Conservation (phyloP, 2,329 filamentous ascomycete species). For the Blastomyces gilchristii region DNA sequence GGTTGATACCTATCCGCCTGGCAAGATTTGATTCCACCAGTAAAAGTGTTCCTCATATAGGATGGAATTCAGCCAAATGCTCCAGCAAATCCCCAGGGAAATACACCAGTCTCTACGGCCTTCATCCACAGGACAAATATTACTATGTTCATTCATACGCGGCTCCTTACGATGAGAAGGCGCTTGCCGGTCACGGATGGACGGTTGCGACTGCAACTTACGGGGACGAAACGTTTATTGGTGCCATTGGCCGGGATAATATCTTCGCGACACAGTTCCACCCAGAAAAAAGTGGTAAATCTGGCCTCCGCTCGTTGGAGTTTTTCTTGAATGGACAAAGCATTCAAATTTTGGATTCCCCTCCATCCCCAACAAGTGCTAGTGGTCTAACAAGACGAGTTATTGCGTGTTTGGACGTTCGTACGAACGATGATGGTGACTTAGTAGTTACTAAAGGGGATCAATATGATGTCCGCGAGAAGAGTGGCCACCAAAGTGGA, state of each 20-base stretch:
- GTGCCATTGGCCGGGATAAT: conserved; percentile 76
- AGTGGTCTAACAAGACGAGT: conserved; percentile 83
- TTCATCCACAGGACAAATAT: conserved; percentile 79
- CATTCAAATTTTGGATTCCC: conserved; percentile 42
- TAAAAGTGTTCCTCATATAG: conserved; percentile 97
- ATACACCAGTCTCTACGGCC: conserved; percentile 59
- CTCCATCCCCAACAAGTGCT: conserved; percentile 11
- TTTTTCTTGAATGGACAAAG: conserved; percentile 72
- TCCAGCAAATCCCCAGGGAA: conserved; percentile 32
- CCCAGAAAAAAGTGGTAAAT: conserved; percentile 90
- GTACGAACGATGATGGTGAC: conserved; percentile 87
- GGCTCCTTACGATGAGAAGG: conserved; percentile 60
- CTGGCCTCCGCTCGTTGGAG: conserved; percentile 71
- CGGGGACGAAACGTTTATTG: conserved; percentile 79
- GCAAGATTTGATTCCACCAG: conserved; percentile 63
- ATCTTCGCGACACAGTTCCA: conserved; percentile 92
- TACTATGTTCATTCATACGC: conserved; percentile 98
- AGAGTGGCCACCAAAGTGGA: conserved; percentile 48
- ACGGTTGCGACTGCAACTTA: conserved; percentile 83
- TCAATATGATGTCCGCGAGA: conserved; percentile 96
- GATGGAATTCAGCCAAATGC: conserved; percentile 81
- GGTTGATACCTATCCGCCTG: conserved; percentile 60
- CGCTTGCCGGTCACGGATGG: conserved; percentile 76
- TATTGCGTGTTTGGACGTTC: conserved; percentile 92
- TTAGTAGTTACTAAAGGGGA: conserved; percentile 97